Evolutionary conservation across 2,329 filamentous ascomycete genomes (phyloP), one percentile per base, ranked within the genome.

Genomic region (Amauroascus verrucosus): DNA sequence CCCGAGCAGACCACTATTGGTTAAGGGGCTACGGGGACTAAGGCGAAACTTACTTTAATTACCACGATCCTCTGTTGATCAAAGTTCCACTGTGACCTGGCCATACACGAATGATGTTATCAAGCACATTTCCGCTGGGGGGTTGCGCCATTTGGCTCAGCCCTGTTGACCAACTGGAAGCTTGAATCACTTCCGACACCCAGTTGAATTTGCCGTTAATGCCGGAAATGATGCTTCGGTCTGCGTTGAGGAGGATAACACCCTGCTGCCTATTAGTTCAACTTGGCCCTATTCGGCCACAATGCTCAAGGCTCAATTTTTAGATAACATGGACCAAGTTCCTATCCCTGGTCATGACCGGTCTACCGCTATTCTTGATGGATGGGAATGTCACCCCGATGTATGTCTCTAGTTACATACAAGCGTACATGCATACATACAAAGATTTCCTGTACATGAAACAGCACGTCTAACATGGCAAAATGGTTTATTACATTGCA

Each of bases 31-130:
- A 18, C 20, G n/a, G 50, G 22, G 41, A 5, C 38, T 28, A 52
- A 52, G 18, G 40, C 26, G 28, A 45, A 43, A 48, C 24, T 48
- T 43, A 48, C 35, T 32, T 48, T 41, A 48, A 53, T 52, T 46
- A 41, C 51, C 51, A 53, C 51, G 51, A 48, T 47, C 44, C 44
- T 53, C 44, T 43, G 44, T 43, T 48, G 43, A 53, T 53, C 51
- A 53, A 48, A 32, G 26, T 48, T 43, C 43, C 35, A 40, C 33
- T 20, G 32, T 48, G 44, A 53, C 51, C 16, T 53, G 43, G 22
- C 24, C 18, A 26, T 53, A 41, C 38, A 20, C 50, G 50, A 50
- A 52, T 46, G 50, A 52, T 53, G 35, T 16, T 43, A 16, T 53
- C 41, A 32, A 24, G 33, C 43, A 28, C 40, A 40, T 48, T 24